phyloP scores from a whole-genome alignment of 495 filamentous ascomycete species.

The Articulospora tetracladia region DNA sequence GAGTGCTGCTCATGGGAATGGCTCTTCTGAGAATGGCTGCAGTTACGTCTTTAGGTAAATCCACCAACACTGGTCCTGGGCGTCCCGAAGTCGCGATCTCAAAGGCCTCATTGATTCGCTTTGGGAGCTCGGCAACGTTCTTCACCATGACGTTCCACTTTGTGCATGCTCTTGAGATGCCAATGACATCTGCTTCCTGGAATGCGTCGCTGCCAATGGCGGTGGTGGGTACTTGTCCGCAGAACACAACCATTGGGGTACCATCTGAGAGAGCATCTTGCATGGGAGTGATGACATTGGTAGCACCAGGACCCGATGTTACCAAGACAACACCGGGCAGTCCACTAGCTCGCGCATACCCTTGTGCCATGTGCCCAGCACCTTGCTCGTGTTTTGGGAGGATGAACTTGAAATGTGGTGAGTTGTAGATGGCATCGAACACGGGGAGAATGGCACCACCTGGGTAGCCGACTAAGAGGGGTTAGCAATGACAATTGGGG shows the following conservation, averaged over 20 bases:
- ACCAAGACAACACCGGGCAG: conserved; percentile 76
- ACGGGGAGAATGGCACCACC: conserved; percentile 81
- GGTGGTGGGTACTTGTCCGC: conserved; percentile 68
- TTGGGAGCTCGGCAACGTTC: conserved; percentile 71
- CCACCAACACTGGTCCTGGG: conserved; percentile 75
- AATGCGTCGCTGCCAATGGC: conserved; percentile 79
- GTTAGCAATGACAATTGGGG: conserved; percentile 18
- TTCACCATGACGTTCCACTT: conserved; percentile 89
- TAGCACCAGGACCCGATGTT: conserved; percentile 75
- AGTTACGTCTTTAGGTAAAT: conserved; percentile 77
- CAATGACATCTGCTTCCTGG: conserved; percentile 75
- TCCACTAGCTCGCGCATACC: conserved; percentile 71
- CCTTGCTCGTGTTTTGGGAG: conserved; percentile 78
- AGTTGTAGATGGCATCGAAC: conserved; percentile 81
- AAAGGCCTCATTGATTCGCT: conserved; percentile 79
- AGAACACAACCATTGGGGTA: conserved; percentile 75
- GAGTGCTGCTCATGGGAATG: conserved; percentile 61
- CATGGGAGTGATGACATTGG: conserved; percentile 76
- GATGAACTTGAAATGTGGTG: conserved; percentile 74
- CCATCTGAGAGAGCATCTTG: conserved; percentile 77
- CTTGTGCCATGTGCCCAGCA: conserved; percentile 78
- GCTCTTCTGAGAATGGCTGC: conserved; percentile 59
- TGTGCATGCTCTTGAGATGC: conserved; percentile 73
- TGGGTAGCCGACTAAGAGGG: conserved; percentile 59
- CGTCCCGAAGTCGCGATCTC: conserved; percentile 75